phyloP scores from a whole-genome alignment of 345 rosid species.

The Citrus sinensis region DNA sequence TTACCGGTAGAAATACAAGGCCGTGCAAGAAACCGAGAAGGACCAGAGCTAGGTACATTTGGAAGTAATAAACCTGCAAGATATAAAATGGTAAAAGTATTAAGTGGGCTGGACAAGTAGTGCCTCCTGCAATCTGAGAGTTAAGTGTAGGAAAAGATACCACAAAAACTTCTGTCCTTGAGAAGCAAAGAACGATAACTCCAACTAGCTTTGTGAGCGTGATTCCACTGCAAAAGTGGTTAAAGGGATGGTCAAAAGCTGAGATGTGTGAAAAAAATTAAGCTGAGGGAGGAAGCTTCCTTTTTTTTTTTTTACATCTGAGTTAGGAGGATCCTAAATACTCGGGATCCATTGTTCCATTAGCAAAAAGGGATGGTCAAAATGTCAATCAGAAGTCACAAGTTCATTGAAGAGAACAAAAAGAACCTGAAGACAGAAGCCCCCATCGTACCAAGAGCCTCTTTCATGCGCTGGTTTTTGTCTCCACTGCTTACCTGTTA shows the following conservation, averaged over 20 bases:
- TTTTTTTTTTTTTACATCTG: background rate
- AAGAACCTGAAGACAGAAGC: conserved; percentile 94
- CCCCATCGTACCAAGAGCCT: conserved; percentile 88
- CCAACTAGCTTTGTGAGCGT: conserved; percentile 93
- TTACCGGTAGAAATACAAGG: conserved; percentile 88
- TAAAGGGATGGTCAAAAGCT: no score
- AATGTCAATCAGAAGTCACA: background rate
- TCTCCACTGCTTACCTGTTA: conserved; percentile 72
- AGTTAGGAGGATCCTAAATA: background rate
- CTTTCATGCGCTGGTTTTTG: conserved; percentile 75
- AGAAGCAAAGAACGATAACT: conserved; percentile 90
- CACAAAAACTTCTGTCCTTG: conserved; percentile 95
- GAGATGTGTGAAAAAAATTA: background rate
- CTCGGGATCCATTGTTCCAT: background rate
- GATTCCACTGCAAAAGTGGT: conserved; percentile 64
- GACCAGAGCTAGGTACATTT: conserved; percentile 93
- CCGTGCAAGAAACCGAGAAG: conserved; percentile 96
- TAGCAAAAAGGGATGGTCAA: background rate
- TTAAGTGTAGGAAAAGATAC: conserved; percentile 30
- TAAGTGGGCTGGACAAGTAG: background rate
- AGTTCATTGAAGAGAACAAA: background rate
- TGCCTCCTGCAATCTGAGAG: background rate
- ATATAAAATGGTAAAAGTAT: background rate
- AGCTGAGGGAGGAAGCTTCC: background rate
- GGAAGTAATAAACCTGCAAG: conserved; percentile 88